Base-by-base conservation (phyloP, 2,329 filamentous ascomycete genomes). In the Exophiala aquamarina region DNA sequence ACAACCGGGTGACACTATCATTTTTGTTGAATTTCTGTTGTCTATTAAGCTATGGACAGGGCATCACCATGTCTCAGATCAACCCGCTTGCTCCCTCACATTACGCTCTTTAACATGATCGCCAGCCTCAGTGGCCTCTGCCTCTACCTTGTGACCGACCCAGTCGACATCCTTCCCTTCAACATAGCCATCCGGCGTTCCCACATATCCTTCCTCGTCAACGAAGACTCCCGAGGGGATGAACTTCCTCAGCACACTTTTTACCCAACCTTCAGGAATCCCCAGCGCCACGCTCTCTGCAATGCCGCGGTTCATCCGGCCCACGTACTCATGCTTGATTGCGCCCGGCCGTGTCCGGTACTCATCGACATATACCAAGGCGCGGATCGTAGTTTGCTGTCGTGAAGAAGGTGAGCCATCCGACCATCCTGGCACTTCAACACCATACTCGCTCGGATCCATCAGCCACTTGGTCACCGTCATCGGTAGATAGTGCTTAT, bases 301-400 rank as follows among this genome's bases (percentile, higher is more conserved):
- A 54, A 71, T 69, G n/a, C 61, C 69, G 23, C 69, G 60, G 49
- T 71, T 70, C 69, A 71, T 71, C 41, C 69, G 52, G 3, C 58
- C 62, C 29, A 71, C 63, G 54, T 72, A 72, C 56, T 71, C 68
- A 6, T 56, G 49, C 29, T 61, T 67, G 2, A 70, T 67, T 23
- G 50, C 43, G 0, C 61, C 64, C 13, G 63, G 46, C 13, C 40
- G 33, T 10, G 69, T 63, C 23, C 66, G 60, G 43, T 63, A 41
- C 54, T 72, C 69, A 60, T 72, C 69, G 8, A 72, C 63, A 61
- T 72, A 72, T 14, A 71, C 66, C 47, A 71, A 53, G 8, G 62
- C 65, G 8, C 51, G 59, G 44, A 65, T 50, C 21, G 54, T 37
- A 29, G 38, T 42, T 38, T 7, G 52, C 50, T 4, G 50, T 43